Percentiles rank a stretch among this genome's conserved stretches.
Conservation (phyloP, 345 rosid species). For the Boechera divaricarpa region DNA sequence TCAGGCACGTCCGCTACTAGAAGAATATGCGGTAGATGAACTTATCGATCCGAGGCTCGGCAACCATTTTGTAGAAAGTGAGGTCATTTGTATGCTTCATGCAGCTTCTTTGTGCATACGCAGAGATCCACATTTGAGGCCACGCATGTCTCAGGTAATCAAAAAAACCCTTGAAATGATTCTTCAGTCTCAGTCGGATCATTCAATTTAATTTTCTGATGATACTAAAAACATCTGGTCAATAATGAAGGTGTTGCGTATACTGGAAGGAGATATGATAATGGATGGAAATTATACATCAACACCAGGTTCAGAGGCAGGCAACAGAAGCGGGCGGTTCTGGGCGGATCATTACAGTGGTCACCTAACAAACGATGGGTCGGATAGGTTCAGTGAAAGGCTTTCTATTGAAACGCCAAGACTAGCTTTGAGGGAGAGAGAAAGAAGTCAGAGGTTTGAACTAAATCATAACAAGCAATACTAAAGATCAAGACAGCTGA, state of each 20-base stretch:
- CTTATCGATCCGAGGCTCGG: constrained; percentile 78
- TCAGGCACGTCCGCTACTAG: constrained; percentile 94
- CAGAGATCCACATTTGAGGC: constrained; percentile 88
- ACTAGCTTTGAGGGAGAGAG: constrained; percentile 53
- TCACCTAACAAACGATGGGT: constrained; percentile 52
- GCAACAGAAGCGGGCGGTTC: constrained; percentile 84
- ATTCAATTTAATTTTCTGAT: constrained; percentile 21
- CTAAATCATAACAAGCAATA: constrained; percentile 38
- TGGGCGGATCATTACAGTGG: constrained; percentile 71
- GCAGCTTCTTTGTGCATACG: constrained; percentile 92
- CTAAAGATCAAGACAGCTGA: constrained; percentile 18
- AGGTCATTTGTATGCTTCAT: constrained; percentile 93
- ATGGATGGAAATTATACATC: constrained; percentile 69
- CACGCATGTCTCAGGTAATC: constrained; percentile 96
- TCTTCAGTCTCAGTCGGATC: not conserved
- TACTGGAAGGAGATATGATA: constrained; percentile 91
- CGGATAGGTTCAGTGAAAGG: constrained; percentile 69
- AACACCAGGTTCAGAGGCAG: constrained; percentile 76
- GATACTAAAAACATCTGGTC: constrained; percentile 22
- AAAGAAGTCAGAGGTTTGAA: constrained; percentile 49
- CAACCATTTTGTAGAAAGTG: constrained; percentile 66
- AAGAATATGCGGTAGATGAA: constrained; percentile 84
- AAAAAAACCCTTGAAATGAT: constrained; percentile 16
- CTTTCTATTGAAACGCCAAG: constrained; percentile 56
- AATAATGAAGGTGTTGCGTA: constrained; percentile 78